Evolutionary conservation across 805 yeast genomes (phyloP).

Genomic region (Ogataea siamensis): DNA sequence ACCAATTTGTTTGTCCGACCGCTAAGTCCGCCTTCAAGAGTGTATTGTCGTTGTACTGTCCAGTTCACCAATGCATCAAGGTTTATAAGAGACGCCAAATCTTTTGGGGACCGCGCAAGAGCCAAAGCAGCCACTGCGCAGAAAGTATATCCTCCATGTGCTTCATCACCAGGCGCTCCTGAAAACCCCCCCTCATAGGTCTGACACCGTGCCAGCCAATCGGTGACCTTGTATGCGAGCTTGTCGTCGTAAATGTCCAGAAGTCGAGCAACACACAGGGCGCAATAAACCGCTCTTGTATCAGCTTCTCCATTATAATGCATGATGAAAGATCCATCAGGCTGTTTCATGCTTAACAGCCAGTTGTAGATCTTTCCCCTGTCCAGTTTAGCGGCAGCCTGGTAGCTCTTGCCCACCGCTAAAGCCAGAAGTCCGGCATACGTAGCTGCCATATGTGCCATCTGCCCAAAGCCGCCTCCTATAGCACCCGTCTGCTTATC

Average conservation of each 20-base stretch:
- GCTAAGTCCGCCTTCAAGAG: conserved; percentile 78
- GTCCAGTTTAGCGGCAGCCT: conserved; percentile 44
- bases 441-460: conserved; percentile 80
- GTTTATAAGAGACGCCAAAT: conserved; percentile 36
- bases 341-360: conserved; percentile 60
- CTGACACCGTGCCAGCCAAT: conserved; percentile 72
- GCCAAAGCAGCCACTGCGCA: conserved; percentile 75
- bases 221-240: conserved; percentile 47
- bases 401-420: conserved; percentile 45
- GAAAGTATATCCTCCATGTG: conserved; percentile 96
- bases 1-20: conserved; percentile 94
- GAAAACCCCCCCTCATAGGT: conserved; percentile 96
- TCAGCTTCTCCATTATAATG: conserved; percentile 81
- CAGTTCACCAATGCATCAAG: conserved; percentile 56
- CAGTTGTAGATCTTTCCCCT: conserved; percentile 53
- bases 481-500: conserved; percentile 57
- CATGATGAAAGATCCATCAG: conserved; percentile 77
- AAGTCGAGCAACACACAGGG: conserved; percentile 66
- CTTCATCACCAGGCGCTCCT: conserved; percentile 80
- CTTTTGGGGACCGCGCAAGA: conserved; percentile 40
- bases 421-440: conserved; percentile 75
- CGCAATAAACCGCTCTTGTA: conserved; percentile 84
- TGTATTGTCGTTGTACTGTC: conserved; percentile 67
- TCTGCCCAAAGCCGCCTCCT: conserved; percentile 82
- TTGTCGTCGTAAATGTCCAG: conserved; percentile 63